Conservation (phyloP, 1,284 basidiomycete species). For the Fomes fomentarius region DNA sequence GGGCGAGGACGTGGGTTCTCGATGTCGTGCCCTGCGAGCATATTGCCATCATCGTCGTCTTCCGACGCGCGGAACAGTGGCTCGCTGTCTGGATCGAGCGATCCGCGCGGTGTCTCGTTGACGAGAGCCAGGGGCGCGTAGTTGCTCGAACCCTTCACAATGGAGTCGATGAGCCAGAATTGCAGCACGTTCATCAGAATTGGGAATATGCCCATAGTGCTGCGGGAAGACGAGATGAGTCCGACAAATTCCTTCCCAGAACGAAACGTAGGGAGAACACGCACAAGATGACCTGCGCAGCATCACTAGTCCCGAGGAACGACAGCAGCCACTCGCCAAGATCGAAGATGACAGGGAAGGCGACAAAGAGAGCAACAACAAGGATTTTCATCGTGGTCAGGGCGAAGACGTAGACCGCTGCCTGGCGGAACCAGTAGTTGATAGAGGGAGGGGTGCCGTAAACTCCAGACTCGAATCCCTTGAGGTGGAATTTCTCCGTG, state of each 20-base stretch:
- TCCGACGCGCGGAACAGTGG: conserved; percentile 50
- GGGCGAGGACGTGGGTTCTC: conserved; percentile 42
- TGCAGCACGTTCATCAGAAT: conserved; percentile 92
- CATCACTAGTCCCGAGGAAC: conserved; percentile 73
- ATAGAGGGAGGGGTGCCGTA: conserved; percentile 83
- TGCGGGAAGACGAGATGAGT: conserved; percentile 30
- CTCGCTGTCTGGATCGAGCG: conserved; percentile 50
- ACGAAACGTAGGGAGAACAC: conserved; percentile 32
- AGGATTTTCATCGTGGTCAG: conserved; percentile 91
- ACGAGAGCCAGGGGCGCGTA: conserved; percentile 41
- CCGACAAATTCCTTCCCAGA: not conserved
- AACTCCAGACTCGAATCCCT: conserved; percentile 85
- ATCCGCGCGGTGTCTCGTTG: conserved; percentile 34
- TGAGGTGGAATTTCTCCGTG: conserved; percentile 63
- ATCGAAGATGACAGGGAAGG: conserved; percentile 73
- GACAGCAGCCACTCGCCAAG: conserved; percentile 83
- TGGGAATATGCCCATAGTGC: conserved; percentile 92
- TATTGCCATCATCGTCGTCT: conserved; percentile 55
- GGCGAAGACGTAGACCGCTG: conserved; percentile 83
- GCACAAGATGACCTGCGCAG: conserved; percentile 83
- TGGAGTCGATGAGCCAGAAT: conserved; percentile 88
- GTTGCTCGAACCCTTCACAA: conserved; percentile 70
- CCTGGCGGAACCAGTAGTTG: conserved; percentile 82
- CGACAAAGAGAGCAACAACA: conserved; percentile 75
- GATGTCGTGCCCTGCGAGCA: conserved; percentile 43